These are phyloP conservation scores for Entonaema liquescens DNA, from an alignment of 495 filamentous ascomycete genomes.

Conservation along the genomic window DNA sequence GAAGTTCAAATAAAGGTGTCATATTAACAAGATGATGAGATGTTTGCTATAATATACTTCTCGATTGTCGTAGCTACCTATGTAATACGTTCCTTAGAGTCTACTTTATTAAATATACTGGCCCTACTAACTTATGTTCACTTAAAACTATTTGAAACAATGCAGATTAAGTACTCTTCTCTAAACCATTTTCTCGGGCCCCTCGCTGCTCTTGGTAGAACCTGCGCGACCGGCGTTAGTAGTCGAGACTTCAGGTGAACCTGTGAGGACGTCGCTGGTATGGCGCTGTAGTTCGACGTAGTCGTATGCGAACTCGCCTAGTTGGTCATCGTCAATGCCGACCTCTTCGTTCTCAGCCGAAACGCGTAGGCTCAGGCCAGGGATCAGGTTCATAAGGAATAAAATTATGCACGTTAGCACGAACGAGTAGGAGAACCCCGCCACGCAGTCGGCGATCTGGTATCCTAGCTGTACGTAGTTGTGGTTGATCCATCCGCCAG, in stretches of 20 bases:
- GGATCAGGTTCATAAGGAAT: slow-evolving; percentile 78
- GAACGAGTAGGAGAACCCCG: slow-evolving; percentile 82
- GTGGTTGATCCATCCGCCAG: slow-evolving; percentile 78
- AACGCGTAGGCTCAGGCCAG: slow-evolving; percentile 75
- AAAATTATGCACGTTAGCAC: slow-evolving; percentile 78
- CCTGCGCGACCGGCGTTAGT: slow-evolving; percentile 71
- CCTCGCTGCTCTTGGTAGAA: slow-evolving; percentile 69
- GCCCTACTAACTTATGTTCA: not conserved
- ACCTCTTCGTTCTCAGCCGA: slow-evolving; percentile 76
- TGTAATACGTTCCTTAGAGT: slow-evolving; percentile 2
- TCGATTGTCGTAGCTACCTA: slow-evolving; percentile 2
- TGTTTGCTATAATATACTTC: slow-evolving; percentile 15
- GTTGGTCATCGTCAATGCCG: slow-evolving; percentile 83
- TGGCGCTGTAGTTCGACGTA: slow-evolving; percentile 82
- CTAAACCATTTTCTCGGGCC: slow-evolving; percentile 43
- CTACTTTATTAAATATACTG: not conserved
- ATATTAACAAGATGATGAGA: slow-evolving; percentile 13
- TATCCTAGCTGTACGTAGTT: slow-evolving; percentile 80
- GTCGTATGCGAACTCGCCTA: slow-evolving; percentile 87
- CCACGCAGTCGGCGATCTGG: slow-evolving; percentile 78
- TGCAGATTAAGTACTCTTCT: not conserved
- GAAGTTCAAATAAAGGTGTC: not conserved
- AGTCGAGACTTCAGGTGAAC: not conserved
- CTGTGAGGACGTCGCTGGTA: slow-evolving; percentile 56
- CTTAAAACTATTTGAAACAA: not conserved